Evolutionary conservation across 768 basidiomycete genomes (phyloP), one percentile per base, ranked within the genome.

Genomic region (Kwoniella botswanensis): DNA sequence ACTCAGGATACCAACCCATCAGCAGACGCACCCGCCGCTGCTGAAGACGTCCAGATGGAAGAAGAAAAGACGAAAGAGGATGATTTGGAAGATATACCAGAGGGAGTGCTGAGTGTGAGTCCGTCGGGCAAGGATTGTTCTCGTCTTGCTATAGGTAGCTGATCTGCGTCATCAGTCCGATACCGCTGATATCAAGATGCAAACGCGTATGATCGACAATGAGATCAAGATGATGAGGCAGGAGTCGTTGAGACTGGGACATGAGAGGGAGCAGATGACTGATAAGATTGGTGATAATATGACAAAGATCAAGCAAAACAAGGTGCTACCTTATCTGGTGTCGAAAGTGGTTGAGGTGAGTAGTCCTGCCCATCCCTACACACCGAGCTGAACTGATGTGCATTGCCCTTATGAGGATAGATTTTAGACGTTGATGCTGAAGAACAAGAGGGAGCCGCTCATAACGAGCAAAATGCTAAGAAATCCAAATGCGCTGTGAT

Each of bases 241-340:
- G 75, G 97, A 98, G 85, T 93, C 91, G 11, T 86, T 92, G 74
- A 89, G 97, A 62, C 85, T 99, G 66, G 90, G 92, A 78, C 96
- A 98, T 82, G 97, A 98, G 84, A 93, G 96, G 85, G 91, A 86
- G 75, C 91, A 91, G 74, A 98, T 99, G 97, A 92, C 93, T 82
- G 95, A 98, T 87, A 97, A 96, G 88, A 97, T 99, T 80, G 90
- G 93, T 64, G 97, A 99, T 82, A 99, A 98, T 73, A 91, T 91
- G 57, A 94, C 97, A 85, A 98, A 98, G 86, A 93, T 99, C 75
- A 97, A 97, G 85, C 96, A 99, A 88, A 98, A 99, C 85, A 98
- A 98, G 85, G 94, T 97, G 13, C 86, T 99, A 54, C 97, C 97
- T 6, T 99, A 99, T 85, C 89, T 99, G 64, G 97, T 99, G 46